These are phyloP conservation scores for Thermochaetoides thermophila DNA, from an alignment of 495 filamentous ascomycete genomes.

Conservation along the genomic window DNA sequence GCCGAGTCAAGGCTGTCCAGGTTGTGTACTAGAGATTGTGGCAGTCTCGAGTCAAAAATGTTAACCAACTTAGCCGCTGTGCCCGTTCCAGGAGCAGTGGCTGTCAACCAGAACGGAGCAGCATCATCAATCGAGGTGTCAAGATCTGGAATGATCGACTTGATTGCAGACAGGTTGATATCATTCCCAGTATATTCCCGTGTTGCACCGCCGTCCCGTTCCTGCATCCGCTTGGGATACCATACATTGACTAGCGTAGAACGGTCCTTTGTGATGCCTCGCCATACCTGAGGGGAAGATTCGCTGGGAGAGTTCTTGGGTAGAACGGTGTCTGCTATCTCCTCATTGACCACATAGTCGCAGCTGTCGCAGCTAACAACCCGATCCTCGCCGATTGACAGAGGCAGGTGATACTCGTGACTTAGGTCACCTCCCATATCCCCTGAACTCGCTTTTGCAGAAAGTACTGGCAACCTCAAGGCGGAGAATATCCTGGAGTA, in stretches of 20 bases:
- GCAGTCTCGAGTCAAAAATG: slow-evolving; percentile 31
- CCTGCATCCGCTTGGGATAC: slow-evolving; percentile 33
- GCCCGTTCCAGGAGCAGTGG: slow-evolving; percentile 2
- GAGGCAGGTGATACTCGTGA: slow-evolving; percentile 85
- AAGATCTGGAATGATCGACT: slow-evolving; percentile 53
- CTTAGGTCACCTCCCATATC: slow-evolving; percentile 86
- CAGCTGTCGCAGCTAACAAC: slow-evolving; percentile 63
- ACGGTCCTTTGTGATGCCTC: slow-evolving; percentile 54
- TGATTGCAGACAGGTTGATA: slow-evolving; percentile 58
- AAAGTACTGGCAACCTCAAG: slow-evolving; percentile 67
- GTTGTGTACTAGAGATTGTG: slow-evolving; percentile 2
- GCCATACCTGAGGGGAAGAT: slow-evolving; percentile 33
- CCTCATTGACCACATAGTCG: slow-evolving; percentile 70
- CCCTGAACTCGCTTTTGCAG: slow-evolving; percentile 85
- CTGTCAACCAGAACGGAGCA: slow-evolving; percentile 37
- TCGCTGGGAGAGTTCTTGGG: slow-evolving; percentile 1
- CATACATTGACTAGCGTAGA: slow-evolving; percentile 51
- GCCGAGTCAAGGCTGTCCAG: not conserved
- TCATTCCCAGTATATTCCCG: slow-evolving; percentile 25
- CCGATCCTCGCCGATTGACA: slow-evolving; percentile 70
- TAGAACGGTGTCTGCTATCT: slow-evolving; percentile 32
- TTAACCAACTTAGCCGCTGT: slow-evolving; percentile 30
- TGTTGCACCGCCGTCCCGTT: not conserved
- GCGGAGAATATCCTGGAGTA: slow-evolving; percentile 69
- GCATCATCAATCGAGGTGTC: slow-evolving; percentile 56